These are phyloP conservation scores for Neurospora sp. DNA, from an alignment of 495 filamentous ascomycete species.

Conservation along the genomic window DNA sequence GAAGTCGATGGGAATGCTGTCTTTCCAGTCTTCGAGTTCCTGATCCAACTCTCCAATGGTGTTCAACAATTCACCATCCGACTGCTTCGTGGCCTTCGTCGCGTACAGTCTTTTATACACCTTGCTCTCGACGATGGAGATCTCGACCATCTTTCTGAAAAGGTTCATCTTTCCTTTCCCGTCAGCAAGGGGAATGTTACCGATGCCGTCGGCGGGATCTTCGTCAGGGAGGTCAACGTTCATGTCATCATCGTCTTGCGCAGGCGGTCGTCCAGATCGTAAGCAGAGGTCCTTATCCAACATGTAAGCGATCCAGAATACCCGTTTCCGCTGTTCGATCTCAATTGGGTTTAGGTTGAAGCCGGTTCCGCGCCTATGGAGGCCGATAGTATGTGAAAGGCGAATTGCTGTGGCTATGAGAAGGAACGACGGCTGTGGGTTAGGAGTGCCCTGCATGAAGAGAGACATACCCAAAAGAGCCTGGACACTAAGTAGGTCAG, in stretches of 20 bases:
- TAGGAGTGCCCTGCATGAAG: constrained; percentile 93
- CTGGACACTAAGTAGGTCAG: constrained; percentile 93
- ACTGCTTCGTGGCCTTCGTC: constrained; percentile 81
- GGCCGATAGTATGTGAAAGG: constrained; percentile 83
- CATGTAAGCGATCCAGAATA: constrained; percentile 98
- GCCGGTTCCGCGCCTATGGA: constrained; percentile 84
- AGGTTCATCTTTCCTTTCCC: constrained; percentile 91
- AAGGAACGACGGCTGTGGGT: constrained; percentile 91
- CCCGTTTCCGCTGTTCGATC: constrained; percentile 88
- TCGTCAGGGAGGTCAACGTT: constrained; percentile 92
- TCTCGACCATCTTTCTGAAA: constrained; percentile 83
- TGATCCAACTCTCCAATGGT: constrained; percentile 93
- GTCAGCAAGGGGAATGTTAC: constrained; percentile 81
- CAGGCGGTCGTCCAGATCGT: constrained; percentile 81
- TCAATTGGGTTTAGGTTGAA: constrained; percentile 88
- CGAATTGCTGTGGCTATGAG: constrained; percentile 89
- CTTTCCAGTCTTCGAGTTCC: constrained; percentile 93
- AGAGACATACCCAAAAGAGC: constrained; percentile 91
- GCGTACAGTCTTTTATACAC: constrained; percentile 94
- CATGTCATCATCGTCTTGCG: constrained; percentile 97
- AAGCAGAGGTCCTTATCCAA: constrained; percentile 94
- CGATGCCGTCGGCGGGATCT: constrained; percentile 82
- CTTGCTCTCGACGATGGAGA: constrained; percentile 82
- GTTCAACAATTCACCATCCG: constrained; percentile 87
- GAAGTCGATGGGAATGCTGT: constrained; percentile 85